phyloP scores from a whole-genome alignment of 2,329 filamentous ascomycete species.

The Westerdykella ornata region DNA sequence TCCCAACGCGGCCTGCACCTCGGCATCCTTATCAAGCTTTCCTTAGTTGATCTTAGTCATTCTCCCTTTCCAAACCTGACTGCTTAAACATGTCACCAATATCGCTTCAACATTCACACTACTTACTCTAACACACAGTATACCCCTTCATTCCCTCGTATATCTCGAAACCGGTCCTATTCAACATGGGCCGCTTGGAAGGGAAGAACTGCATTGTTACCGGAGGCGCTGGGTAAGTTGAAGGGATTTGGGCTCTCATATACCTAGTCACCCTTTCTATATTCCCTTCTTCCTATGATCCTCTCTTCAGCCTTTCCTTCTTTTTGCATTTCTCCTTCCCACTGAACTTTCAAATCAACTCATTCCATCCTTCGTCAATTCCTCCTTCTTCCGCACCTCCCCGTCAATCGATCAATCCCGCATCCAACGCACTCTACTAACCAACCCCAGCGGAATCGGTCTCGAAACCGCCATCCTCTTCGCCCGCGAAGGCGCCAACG shows the following conservation, averaged over 20 bases:
- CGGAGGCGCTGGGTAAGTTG: conserved; percentile 71
- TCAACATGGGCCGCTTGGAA: conserved; percentile 48
- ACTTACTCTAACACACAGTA: not conserved
- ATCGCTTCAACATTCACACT: not conserved
- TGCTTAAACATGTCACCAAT: conserved; percentile 1
- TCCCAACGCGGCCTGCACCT: not conserved
- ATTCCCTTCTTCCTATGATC: conserved; percentile 1
- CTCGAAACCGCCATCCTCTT: conserved; percentile 89
- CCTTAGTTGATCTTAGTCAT: conserved; percentile 29
- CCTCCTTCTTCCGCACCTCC: not conserved
- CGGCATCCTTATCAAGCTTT: conserved; percentile 10
- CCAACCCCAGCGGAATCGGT: conserved; percentile 66
- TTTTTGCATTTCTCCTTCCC: not conserved
- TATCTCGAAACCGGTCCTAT: conserved; percentile 8
- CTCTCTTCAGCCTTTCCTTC: not conserved
- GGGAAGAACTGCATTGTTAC: conserved; percentile 72
- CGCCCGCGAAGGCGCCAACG: conserved; percentile 75
- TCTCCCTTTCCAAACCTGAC: conserved; percentile 3
- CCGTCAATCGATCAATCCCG: not conserved
- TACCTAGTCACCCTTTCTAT: not conserved
- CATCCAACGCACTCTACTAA: conserved; percentile 12
- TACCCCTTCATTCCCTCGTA: not conserved
- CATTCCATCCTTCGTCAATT: not conserved
- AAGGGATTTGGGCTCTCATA: not conserved
- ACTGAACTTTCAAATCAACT: not conserved